These are phyloP conservation scores for Aspergillus cejpii DNA, from an alignment of 2,329 filamentous ascomycete species.

Conservation along the genomic window DNA sequence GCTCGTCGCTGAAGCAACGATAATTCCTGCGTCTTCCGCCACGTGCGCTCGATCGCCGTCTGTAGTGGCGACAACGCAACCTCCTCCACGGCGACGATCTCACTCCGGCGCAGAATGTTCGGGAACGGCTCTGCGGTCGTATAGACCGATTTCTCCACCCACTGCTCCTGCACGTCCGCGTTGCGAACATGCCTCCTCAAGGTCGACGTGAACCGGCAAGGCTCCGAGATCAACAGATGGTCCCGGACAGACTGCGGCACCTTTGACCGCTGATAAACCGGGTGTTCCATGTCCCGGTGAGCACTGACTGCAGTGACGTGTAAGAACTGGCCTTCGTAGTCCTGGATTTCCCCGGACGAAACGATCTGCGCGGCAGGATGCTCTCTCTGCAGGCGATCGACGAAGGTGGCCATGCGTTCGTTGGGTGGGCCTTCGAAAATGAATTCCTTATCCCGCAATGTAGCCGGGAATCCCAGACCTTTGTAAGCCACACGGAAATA, in stretches of 20 bases:
- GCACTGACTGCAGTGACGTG: slow-evolving; percentile 74
- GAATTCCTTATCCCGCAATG: slow-evolving; percentile 80
- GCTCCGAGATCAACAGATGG: slow-evolving; percentile 70
- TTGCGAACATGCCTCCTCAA: slow-evolving; percentile 63
- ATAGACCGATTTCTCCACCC: slow-evolving; percentile 76
- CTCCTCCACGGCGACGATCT: slow-evolving; percentile 65
- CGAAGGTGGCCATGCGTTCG: slow-evolving; percentile 74
- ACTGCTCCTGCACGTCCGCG: slow-evolving; percentile 62
- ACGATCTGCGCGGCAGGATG: slow-evolving; percentile 81
- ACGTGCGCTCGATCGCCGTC: slow-evolving; percentile 83
- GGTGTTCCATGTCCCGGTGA: slow-evolving; percentile 73
- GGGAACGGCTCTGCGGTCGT: slow-evolving; percentile 81
- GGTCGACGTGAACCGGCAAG: slow-evolving; percentile 71
- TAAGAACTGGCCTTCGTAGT: slow-evolving; percentile 85
- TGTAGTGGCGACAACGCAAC: slow-evolving; percentile 67
- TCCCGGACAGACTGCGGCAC: slow-evolving; percentile 79
- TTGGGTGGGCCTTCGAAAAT: slow-evolving; percentile 76
- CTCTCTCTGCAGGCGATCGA: slow-evolving; percentile 85
- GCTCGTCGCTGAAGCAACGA: slow-evolving; percentile 66
- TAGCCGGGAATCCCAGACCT: slow-evolving; percentile 77
- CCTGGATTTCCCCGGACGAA: slow-evolving; percentile 61
- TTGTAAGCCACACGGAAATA: slow-evolving; percentile 91
- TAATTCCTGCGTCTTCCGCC: slow-evolving; percentile 85
- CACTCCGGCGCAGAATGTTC: slow-evolving; percentile 80
- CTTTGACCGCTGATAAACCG: slow-evolving; percentile 80